Conservation (phyloP, 495 filamentous ascomycete species). For the Talaromyces adpressus region DNA sequence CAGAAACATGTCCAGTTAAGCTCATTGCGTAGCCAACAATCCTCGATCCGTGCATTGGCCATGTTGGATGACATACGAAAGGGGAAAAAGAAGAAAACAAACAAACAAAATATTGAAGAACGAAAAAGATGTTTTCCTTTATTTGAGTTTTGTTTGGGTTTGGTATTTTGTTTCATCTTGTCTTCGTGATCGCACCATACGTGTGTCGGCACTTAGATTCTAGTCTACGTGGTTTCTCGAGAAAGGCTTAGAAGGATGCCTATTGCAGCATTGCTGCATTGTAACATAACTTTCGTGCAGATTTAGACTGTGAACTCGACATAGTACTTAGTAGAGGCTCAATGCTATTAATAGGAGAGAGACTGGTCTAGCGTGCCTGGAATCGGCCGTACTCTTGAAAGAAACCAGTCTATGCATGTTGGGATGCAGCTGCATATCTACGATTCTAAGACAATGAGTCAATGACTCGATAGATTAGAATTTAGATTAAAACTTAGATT, state of each 20-base stretch:
- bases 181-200: not conserved
- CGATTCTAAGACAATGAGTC: not conserved
- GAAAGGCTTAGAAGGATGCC: not conserved
- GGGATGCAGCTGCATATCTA: not conserved
- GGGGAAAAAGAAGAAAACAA: not conserved
- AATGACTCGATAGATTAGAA: not conserved
- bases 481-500: not conserved
- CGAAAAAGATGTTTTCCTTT: not conserved
- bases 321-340: not conserved
- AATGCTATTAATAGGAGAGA: not conserved
- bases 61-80: not conserved
- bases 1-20: constrained; percentile 8
- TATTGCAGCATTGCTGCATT: not conserved
- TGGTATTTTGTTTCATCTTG: not conserved
- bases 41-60: not conserved
- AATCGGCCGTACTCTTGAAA: not conserved
- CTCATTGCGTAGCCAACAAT: not conserved
- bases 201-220: not conserved
- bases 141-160: not conserved
- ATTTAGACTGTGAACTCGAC: not conserved
- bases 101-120: not conserved
- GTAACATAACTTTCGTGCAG: not conserved
- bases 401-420: not conserved
- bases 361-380: not conserved
- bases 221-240: not conserved